A percentile compares a stretch with the other conserved stretches of the same genome.
phyloP scores from a whole-genome alignment of 371 early-diverging fungal genomes.

The Syncephalis fuscata region DNA sequence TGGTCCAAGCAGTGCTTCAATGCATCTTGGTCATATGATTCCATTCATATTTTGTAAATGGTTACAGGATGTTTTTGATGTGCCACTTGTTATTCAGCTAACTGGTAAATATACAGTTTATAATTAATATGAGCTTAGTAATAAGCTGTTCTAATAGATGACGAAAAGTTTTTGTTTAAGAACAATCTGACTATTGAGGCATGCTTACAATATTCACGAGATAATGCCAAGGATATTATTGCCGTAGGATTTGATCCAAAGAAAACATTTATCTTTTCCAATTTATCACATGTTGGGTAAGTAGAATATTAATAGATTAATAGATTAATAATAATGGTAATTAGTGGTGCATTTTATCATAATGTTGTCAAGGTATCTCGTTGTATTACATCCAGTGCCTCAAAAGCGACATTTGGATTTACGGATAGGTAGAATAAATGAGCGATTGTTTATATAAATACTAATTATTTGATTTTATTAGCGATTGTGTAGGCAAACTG shows the following conservation, averaged over 20 bases:
- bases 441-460: no score
- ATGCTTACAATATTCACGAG: conserved; percentile 53
- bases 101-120: conserved; percentile 29
- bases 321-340: neutral
- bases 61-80: conserved; percentile 95
- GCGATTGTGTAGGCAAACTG: conserved; percentile 79
- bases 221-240: conserved; percentile 96
- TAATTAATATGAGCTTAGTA: neutral
- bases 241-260: conserved; percentile 97
- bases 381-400: conserved; percentile 65
- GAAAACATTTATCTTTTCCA: conserved; percentile 98
- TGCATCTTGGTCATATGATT: conserved; percentile 99
- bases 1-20: conserved; percentile 91
- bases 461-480: no score
- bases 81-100: conserved; percentile 95
- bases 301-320: conserved; percentile 4
- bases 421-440: conserved; percentile 32
- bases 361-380: conserved; percentile 81
- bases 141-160: conserved; percentile 36
- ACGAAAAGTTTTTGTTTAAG: conserved; percentile 99
- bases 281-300: conserved; percentile 84
- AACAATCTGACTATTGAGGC: conserved; percentile 80
- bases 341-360: conserved; percentile 74
- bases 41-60: conserved; percentile 98
- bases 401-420: conserved; percentile 89